Conservation (phyloP, 176 grass and related monocot species). For the Triticum aestivum region IWGSC_CS_RefSeq_v2.1 NC_057798.1:461466943-461467442, state of each 20-base stretch:
- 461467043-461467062: neutral
- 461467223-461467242: neutral
- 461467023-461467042: neutral
- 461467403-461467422: conserved; percentile 57
- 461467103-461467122: neutral
- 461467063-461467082: neutral
- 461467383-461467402: conserved; percentile 62
- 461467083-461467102: neutral
- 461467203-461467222: conserved; percentile 18
- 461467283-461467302: neutral
- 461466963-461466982: neutral
- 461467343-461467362: conserved; percentile 74
- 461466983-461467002: neutral
- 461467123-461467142: neutral
- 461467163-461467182: neutral
- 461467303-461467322: neutral
- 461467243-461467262: neutral
- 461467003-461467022: neutral
- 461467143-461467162: neutral
- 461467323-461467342: conserved; percentile 6
- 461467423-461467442: conserved; percentile 52
- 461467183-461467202: neutral
- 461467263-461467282: neutral
- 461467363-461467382: conserved; percentile 38
- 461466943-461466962: neutral